phyloP scores from a whole-genome alignment of 2,329 filamentous ascomycete genomes.

The Colletotrichum liaoningense region DNA sequence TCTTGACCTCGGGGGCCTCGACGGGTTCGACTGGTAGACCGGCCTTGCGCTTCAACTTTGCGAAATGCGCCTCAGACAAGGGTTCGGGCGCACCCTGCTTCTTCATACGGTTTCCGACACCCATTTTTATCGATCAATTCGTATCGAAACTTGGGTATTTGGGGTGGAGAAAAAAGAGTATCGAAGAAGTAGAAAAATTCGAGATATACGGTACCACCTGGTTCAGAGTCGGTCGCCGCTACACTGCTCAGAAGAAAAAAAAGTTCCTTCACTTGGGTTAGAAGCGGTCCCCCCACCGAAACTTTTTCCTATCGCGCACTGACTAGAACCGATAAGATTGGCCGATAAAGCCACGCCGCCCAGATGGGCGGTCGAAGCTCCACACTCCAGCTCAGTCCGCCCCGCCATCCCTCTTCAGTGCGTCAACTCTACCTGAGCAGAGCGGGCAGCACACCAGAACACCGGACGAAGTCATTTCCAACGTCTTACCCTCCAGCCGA shows the following conservation, averaged over 20 bases:
- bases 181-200: slow-evolving; percentile 12
- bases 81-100: slow-evolving; percentile 91
- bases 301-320: slow-evolving; percentile 48
- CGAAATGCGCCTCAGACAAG: slow-evolving; percentile 83
- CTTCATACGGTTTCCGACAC: slow-evolving; percentile 90
- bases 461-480: slow-evolving; percentile 30
- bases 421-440: slow-evolving; percentile 9
- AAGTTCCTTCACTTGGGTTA: slow-evolving; percentile 14
- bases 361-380: slow-evolving; percentile 20
- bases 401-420: slow-evolving; percentile 32
- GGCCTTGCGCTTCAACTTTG: slow-evolving; percentile 87
- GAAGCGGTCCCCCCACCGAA: slow-evolving; percentile 48
- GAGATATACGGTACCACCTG: slow-evolving; percentile 21
- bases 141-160: slow-evolving; percentile 34
- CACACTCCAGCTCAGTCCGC: slow-evolving; percentile 25
- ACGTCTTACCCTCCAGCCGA: neutral
- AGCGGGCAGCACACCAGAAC: slow-evolving; percentile 11
- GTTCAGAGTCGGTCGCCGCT: slow-evolving; percentile 13
- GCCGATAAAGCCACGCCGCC: slow-evolving; percentile 28
- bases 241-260: slow-evolving; percentile 24
- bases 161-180: slow-evolving; percentile 19
- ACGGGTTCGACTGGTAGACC: slow-evolving; percentile 71
- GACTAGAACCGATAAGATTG: slow-evolving; percentile 28
- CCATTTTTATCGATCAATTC: slow-evolving; percentile 70
- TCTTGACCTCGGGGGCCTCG: slow-evolving; percentile 74